phyloP scores from a whole-genome alignment of 768 basidiomycete genomes.

The Termitomyces sp. region DNA sequence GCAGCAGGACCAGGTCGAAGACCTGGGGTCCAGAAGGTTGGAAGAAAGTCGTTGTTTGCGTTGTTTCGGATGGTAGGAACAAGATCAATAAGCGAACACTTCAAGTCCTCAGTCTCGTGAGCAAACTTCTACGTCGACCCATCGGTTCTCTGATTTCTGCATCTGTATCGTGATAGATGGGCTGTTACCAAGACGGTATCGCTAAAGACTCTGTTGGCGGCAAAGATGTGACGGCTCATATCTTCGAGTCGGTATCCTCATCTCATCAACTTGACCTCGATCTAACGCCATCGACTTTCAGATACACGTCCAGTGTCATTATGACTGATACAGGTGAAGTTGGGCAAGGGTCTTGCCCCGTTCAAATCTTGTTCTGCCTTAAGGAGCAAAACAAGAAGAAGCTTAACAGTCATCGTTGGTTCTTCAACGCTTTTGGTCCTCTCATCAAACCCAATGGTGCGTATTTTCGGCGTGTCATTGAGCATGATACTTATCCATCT shows the following conservation, averaged over 20 bases:
- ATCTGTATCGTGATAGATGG: constrained; percentile 49
- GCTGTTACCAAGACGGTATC: constrained; percentile 84
- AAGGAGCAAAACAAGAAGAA: constrained; percentile 98
- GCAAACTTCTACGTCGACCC: constrained; percentile 13
- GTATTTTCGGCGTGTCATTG: constrained; percentile 7
- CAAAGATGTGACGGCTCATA: constrained; percentile 90
- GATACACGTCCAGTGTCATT: constrained; percentile 75
- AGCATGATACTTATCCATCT: background rate
- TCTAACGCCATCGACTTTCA: constrained; percentile 17
- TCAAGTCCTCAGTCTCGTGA: constrained; percentile 78
- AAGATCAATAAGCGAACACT: constrained; percentile 90
- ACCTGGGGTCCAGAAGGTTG: constrained; percentile 86
- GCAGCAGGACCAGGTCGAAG: constrained; percentile 63
- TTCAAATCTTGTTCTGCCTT: constrained; percentile 86
- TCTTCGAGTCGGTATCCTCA: constrained; percentile 67
- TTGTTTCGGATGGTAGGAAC: constrained; percentile 80
- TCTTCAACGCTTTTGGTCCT: constrained; percentile 94
- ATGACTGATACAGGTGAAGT: constrained; percentile 81
- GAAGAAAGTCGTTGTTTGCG: constrained; percentile 87
- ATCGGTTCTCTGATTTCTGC: background rate
- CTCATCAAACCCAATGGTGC: constrained; percentile 78
- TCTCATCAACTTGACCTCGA: background rate
- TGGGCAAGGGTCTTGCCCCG: constrained; percentile 65
- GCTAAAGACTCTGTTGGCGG: constrained; percentile 85
- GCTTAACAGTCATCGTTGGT: constrained; percentile 94